These are phyloP conservation scores for Pyrenophora seminiperda DNA, from an alignment of 2,329 filamentous ascomycete species.

Conservation along the genomic window DNA sequence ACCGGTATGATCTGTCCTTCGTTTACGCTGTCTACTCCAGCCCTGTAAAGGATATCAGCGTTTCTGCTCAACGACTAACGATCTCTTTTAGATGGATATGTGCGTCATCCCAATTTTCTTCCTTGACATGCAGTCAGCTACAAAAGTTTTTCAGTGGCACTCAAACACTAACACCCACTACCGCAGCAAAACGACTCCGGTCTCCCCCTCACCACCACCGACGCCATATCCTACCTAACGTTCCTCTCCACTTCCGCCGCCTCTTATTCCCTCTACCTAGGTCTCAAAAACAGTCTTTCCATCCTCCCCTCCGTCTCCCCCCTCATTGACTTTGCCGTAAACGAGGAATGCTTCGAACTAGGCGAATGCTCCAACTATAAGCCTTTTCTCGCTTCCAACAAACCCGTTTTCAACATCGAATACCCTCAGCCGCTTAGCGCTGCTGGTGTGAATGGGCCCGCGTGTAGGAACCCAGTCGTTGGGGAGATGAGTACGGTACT, in stretches of 20 bases:
- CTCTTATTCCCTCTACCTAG: slow-evolving; percentile 31
- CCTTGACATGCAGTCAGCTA: too few relatives aligned
- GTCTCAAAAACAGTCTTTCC: slow-evolving; percentile 40
- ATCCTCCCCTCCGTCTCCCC: slow-evolving; percentile 28
- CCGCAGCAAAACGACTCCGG: slow-evolving; percentile 41
- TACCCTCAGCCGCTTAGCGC: slow-evolving; percentile 48
- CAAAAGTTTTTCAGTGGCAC: too few relatives aligned
- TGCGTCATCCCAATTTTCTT: slow-evolving; percentile 16
- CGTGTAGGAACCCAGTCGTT: slow-evolving; percentile 23
- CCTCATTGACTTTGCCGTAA: slow-evolving; percentile 39
- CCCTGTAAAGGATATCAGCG: too few relatives aligned
- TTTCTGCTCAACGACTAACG: too few relatives aligned
- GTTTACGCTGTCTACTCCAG: too few relatives aligned
- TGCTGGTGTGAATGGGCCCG: slow-evolving; percentile 48
- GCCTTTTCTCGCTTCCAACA: slow-evolving; percentile 33
- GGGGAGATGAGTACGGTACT: slow-evolving; percentile 65
- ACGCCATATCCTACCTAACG: slow-evolving; percentile 13
- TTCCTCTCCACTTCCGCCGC: slow-evolving; percentile 13
- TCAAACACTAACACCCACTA: slow-evolving; percentile 12
- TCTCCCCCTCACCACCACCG: slow-evolving; percentile 27
- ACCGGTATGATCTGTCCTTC: not conserved
- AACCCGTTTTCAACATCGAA: slow-evolving; percentile 44
- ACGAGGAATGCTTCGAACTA: slow-evolving; percentile 39
- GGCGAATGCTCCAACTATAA: slow-evolving; percentile 32
- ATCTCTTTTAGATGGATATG: slow-evolving; percentile 21